Percentiles rank a stretch among this genome's conserved stretches.
phyloP scores from a whole-genome alignment of 345 rosid genomes.

The Cardamine chenopodiifolia region DNA sequence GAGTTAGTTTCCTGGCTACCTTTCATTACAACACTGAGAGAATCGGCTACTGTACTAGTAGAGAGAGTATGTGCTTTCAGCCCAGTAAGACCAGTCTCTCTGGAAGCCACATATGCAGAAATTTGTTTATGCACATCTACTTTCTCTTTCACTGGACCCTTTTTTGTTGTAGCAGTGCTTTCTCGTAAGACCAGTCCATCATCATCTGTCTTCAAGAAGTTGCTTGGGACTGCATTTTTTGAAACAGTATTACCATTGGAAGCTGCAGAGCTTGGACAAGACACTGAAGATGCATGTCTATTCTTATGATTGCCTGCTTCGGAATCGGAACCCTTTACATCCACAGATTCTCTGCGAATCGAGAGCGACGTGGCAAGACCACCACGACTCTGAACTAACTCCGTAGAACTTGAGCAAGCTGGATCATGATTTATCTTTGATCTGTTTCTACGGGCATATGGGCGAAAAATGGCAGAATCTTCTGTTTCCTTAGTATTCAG shows the following conservation, averaged over 20 bases:
- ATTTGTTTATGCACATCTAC: conserved; percentile 44
- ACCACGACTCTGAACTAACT: conserved; percentile 63
- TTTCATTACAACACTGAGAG: conserved; percentile 44
- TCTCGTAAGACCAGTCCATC: conserved; percentile 46
- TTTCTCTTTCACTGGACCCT: conserved; percentile 42
- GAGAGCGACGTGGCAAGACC: conserved; percentile 62
- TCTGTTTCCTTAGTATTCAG: conserved; percentile 79
- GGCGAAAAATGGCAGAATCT: conserved; percentile 92
- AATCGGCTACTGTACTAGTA: conserved; percentile 40
- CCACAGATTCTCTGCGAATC: conserved; percentile 53
- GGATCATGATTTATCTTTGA: conserved; percentile 81
- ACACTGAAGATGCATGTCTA: conserved; percentile 46
- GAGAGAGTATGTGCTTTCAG: conserved; percentile 48
- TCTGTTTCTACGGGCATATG: conserved; percentile 93
- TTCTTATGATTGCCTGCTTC: conserved; percentile 60
- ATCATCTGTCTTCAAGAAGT: conserved; percentile 46
- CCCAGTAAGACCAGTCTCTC: conserved; percentile 47
- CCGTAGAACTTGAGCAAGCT: conserved; percentile 75
- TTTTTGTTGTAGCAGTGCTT: conserved; percentile 41
- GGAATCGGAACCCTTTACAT: conserved; percentile 52
- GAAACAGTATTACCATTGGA: conserved; percentile 61
- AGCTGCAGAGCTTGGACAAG: conserved; percentile 47
- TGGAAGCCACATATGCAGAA: conserved; percentile 42
- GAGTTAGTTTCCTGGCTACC: conserved; percentile 47
- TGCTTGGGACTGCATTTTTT: conserved; percentile 46